A percentile compares a stretch with the other conserved stretches of the same genome.
phyloP scores from a whole-genome alignment of 192 early-diverging fungal species.

The Endogone sp. region DNA sequence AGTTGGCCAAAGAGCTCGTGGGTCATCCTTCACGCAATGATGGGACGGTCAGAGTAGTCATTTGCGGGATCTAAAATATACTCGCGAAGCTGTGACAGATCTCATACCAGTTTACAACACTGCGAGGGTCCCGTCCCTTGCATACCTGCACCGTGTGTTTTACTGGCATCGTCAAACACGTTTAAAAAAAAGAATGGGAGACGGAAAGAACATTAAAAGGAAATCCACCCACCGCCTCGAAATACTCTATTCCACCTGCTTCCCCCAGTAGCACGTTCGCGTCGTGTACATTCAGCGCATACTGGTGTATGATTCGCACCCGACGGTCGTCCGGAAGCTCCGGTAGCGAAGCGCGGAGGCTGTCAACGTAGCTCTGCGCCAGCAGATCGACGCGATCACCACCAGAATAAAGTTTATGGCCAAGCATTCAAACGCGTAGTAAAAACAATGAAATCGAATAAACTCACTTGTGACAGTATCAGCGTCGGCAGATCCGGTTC shows the following conservation, averaged over 20 bases:
- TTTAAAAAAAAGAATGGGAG: slow-evolving; percentile 8
- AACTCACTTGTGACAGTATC: slow-evolving; percentile 31
- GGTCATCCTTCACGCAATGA: too few relatives aligned
- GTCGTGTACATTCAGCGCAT: slow-evolving; percentile 54
- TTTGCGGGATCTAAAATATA: too few relatives aligned
- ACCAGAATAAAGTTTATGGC: slow-evolving; percentile 21
- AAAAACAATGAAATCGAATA: background rate
- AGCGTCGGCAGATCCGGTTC: slow-evolving; percentile 71
- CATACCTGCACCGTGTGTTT: slow-evolving; percentile 12
- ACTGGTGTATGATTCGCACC: slow-evolving; percentile 51
- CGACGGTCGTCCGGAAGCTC: slow-evolving; percentile 69
- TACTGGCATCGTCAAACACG: background rate
- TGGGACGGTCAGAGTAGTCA: too few relatives aligned
- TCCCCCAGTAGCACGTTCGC: slow-evolving; percentile 66
- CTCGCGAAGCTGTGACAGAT: too few relatives aligned
- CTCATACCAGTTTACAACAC: slow-evolving; percentile 51
- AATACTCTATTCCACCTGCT: slow-evolving; percentile 69
- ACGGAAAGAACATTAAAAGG: too few relatives aligned
- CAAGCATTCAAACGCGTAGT: too few relatives aligned
- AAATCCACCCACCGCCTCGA: slow-evolving; percentile 45
- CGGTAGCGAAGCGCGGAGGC: slow-evolving; percentile 46
- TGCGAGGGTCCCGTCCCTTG: slow-evolving; percentile 26
- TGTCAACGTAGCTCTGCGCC: slow-evolving; percentile 42
- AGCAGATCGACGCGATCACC: slow-evolving; percentile 25
- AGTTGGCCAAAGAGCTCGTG: slow-evolving; percentile 59